A percentile compares a stretch with the other conserved stretches of the same genome.
Evolutionary conservation across 169 alveolate species (phyloP).

Genomic region (Cryptosporidium baileyi): DNA sequence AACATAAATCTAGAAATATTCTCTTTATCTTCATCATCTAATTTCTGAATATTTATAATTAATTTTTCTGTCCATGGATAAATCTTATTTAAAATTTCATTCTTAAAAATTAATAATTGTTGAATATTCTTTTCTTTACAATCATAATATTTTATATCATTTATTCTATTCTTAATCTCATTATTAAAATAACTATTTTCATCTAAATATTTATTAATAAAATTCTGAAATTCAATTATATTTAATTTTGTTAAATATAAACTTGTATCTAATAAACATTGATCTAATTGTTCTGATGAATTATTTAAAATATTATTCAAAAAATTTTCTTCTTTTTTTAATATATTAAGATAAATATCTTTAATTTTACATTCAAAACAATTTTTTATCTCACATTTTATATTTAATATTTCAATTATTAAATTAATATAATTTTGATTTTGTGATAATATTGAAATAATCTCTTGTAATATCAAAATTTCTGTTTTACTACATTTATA

Average conservation of each 20-base stretch:
- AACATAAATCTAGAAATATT: neutral
- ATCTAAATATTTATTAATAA: neutral
- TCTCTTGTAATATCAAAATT: neutral
- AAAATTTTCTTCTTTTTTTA: neutral
- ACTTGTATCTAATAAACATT: conserved; percentile 26
- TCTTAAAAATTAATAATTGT: neutral
- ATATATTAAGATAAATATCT: neutral
- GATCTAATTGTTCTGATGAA: conserved; percentile 24
- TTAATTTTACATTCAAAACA: conserved; percentile 2
- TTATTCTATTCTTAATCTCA: neutral
- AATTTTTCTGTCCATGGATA: conserved; percentile 26
- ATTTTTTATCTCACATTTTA: neutral
- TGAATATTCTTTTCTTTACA: neutral
- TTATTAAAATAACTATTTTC: conserved; percentile 3
- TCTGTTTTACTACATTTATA: conserved; percentile 18
- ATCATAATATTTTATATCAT: neutral
- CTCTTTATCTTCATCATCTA: neutral
- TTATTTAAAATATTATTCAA: neutral
- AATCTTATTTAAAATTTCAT: neutral
- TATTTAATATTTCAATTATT: neutral
- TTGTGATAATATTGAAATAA: conserved; percentile 21
- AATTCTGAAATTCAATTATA: conserved; percentile 6
- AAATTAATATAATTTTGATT: neutral
- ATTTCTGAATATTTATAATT: neutral
- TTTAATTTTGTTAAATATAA: neutral